Evolutionary conservation across 176 grass and related monocot genomes (phyloP), one percentile per base, ranked within the genome.

Genomic region (Hyparrhenia diplandra): DNA sequence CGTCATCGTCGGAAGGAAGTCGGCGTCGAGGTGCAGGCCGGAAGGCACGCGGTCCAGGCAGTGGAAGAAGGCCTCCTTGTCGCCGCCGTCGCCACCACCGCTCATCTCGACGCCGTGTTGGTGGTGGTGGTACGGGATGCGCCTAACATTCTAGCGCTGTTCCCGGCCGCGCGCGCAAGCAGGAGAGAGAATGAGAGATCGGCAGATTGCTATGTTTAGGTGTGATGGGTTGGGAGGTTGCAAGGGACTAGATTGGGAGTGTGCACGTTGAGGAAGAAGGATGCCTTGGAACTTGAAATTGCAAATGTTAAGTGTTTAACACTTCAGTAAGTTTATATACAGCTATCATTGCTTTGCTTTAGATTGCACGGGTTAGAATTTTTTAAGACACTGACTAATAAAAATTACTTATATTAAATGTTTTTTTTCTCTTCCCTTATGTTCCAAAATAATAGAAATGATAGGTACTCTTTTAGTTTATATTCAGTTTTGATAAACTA

Each of bases 21-120:
- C 90, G 46, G 86, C 71, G 58, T 85, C 86, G 30, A 93, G 89
- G 75, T 94, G 88, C 21, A 95, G 64, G 61, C 88, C 90, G 21
- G 90, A 98, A 23, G 86, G 90, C 37, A 95, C 90, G 11, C 95
- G 92, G 68, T 98, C 95, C 6, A 94, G 87, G 42, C 86, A 88
- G 79, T 93, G 90, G 35, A 98, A 95, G 90, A 95, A 95, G 55
- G 71, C 83, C 10, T 98, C 92, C 62, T 40, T 85, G 14, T 83
- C 86, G 28, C 80, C 83, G 71, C 58, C 69, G 23, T 42, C 69
- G 69, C 69, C 25, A 17, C 41, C 7, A 17, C 69, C 83, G 65
- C 66, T 82, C 88, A 89, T 89, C 45, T 64, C 87, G 46, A 77
- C 82, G 65, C 78, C 63, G 72, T 36, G 78, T 55, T 71, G 54